A percentile compares a stretch with the other conserved stretches of the same genome.
phyloP scores from a whole-genome alignment of 2,329 filamentous ascomycete species.

The Fusarium algeriense region DNA sequence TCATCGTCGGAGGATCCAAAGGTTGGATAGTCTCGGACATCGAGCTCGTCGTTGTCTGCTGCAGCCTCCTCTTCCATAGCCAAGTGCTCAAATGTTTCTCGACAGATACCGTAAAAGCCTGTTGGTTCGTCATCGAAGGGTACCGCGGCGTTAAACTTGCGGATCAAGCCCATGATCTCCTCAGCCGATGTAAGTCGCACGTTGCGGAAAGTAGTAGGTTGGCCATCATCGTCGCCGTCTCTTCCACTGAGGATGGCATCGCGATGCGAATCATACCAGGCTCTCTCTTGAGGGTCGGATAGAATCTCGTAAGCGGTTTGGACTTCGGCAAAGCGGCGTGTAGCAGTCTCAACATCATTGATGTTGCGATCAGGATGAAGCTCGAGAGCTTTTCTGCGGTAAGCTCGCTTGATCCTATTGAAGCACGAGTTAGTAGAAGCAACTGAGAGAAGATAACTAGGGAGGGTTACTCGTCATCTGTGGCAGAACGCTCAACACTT shows the following conservation, averaged over 20 bases:
- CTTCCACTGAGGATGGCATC: conserved; percentile 82
- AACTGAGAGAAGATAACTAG: conserved; percentile 37
- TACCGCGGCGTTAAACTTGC: conserved; percentile 81
- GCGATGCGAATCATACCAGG: conserved; percentile 97
- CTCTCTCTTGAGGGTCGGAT: conserved; percentile 92
- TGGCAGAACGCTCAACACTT: conserved; percentile 76
- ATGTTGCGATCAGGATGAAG: conserved; percentile 96
- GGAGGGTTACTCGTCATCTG: conserved; percentile 78
- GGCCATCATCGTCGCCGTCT: conserved; percentile 60
- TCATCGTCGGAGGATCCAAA: conserved; percentile 83
- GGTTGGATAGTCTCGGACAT: conserved; percentile 77
- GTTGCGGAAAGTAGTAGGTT: conserved; percentile 73
- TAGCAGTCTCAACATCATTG: conserved; percentile 85
- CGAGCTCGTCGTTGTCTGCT: conserved; percentile 73
- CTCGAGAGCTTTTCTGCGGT: conserved; percentile 89
- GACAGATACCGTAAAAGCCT: conserved; percentile 87
- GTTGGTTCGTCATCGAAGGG: conserved; percentile 83
- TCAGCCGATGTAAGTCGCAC: conserved; percentile 82
- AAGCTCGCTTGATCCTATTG: conserved; percentile 88
- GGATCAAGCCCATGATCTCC: conserved; percentile 82
- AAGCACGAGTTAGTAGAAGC: background rate
- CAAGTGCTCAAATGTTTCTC: conserved; percentile 82
- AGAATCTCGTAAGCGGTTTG: conserved; percentile 96
- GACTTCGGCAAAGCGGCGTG: conserved; percentile 87
- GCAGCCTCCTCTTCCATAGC: conserved; percentile 83